Evolutionary conservation across 352 stramenopile genomes (phyloP), one percentile per base, ranked within the genome.

Genomic region (Phytophthora cactorum): DNA sequence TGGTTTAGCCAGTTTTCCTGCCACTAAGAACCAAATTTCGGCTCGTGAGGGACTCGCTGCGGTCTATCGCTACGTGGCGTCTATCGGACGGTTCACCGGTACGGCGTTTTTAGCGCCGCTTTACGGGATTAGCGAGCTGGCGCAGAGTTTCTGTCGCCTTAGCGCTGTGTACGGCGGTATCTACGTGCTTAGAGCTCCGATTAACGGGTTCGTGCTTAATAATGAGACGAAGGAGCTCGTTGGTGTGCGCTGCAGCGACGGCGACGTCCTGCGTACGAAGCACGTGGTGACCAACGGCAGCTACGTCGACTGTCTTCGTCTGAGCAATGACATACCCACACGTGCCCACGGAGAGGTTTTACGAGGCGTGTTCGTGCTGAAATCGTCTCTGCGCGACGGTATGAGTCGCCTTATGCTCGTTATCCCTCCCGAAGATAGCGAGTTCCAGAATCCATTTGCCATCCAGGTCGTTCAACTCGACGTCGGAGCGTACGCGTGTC

Each of bases 61-160:
- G 0, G 79, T 92, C 10, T 88, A 88, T 52, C 69, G 72, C 11
- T 90, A 90, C 27, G 75, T 95, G 29, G 72, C 85, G 34, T 92
- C 87, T 2, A 90, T 97, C 25, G 91, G 91, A 6, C 82, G 88
- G 5, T 97, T 97, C 71, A 89, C 90, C 17, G 78, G 82, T 29
- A 96, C 90, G 8, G 89, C 90, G 1, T 97, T 96, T 64, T 65
- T 97, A 14, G 73, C 83, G 2, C 86, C 91, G 28, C 63, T 96
- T 22, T 97, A 96, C 47, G 91, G 91, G 14, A 79, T 95, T 15
- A 90, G 88, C 27, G 91, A 97, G 74, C 71, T 97, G 29, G 78
- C 88, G 1, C 91, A 97, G 75, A 92, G 83, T 45, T 97, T 97
- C 68, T 96, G 91, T 74, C 84, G 90, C 0, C 63, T 97, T 25